Percentiles rank a stretch among this genome's conserved stretches.
Conservation (phyloP, 192 early-diverging fungal genomes). For the Backusella psychrophila region DNA sequence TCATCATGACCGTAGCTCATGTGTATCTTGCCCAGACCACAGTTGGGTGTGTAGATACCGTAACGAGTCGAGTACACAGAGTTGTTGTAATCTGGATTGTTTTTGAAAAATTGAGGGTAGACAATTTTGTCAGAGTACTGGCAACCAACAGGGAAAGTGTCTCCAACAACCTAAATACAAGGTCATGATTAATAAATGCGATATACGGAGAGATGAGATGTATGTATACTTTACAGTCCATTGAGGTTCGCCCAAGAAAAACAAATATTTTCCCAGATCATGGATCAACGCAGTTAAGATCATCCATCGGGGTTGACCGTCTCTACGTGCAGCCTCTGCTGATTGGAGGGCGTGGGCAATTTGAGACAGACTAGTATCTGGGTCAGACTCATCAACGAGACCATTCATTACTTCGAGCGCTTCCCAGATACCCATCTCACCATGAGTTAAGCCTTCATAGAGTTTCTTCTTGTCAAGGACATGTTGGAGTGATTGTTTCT, state of each 20-base stretch:
- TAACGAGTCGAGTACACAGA: constrained; percentile 29
- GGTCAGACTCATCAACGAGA: constrained; percentile 50
- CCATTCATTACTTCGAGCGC: constrained; percentile 43
- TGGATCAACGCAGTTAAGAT: constrained; percentile 48
- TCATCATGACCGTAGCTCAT: constrained; percentile 56
- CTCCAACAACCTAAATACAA: constrained; percentile 34
- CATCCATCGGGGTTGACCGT: constrained; percentile 50
- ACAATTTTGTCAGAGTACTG: constrained; percentile 42
- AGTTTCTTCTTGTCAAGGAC: constrained; percentile 27
- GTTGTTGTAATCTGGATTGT: constrained; percentile 40
- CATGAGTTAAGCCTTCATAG: constrained; percentile 19
- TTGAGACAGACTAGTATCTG: constrained; percentile 49
- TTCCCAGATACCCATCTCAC: constrained; percentile 45
- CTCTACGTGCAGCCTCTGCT: constrained; percentile 44
- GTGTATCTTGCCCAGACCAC: constrained; percentile 45
- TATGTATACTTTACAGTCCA: constrained; percentile 38
- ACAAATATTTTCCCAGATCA: constrained; percentile 51
- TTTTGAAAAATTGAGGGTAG: constrained; percentile 34
- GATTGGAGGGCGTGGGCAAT: constrained; percentile 51
- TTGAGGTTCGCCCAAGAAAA: constrained; percentile 43
- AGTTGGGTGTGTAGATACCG: constrained; percentile 47
- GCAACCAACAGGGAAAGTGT: constrained; percentile 58
- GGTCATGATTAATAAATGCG: neutral
- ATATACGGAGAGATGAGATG: neutral
- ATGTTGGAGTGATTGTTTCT: constrained; percentile 36